Evolutionary conservation across 148 eudicot species (phyloP).

Genomic region (Hydrangea macrophylla): DNA sequence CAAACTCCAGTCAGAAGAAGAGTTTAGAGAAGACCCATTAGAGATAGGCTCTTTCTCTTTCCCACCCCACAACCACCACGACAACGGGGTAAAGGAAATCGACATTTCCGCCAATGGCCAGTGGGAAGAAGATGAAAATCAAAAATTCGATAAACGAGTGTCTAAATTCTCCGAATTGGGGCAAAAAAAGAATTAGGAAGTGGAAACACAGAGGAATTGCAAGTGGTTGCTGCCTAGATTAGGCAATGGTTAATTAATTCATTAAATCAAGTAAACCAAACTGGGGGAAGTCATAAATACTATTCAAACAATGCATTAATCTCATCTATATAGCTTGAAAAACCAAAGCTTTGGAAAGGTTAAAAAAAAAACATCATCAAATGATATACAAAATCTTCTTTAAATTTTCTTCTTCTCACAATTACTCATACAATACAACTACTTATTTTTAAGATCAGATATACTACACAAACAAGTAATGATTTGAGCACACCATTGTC

Average conservation of each 20-base stretch:
- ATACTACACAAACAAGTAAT: not conserved
- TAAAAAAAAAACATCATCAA: not conserved
- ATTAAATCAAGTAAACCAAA: not conserved
- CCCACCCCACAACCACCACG: slow-evolving; percentile 54
- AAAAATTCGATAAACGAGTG: not conserved
- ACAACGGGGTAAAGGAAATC: slow-evolving; percentile 42
- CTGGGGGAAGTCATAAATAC: not conserved
- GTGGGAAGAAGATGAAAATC: not conserved
- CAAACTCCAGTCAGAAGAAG: slow-evolving; percentile 42
- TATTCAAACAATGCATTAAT: no score
- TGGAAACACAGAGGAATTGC: not conserved
- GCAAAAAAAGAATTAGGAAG: not conserved
- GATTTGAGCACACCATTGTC: not conserved
- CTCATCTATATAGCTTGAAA: not conserved
- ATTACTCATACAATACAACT: not conserved
- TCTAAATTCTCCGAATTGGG: slow-evolving; percentile 8
- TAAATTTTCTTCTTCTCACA: not conserved
- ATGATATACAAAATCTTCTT: no score
- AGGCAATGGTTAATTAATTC: not conserved
- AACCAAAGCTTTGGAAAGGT: not conserved
- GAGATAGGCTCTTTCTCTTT: slow-evolving; percentile 40
- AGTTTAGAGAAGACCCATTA: slow-evolving; percentile 41
- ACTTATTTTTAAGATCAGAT: not conserved
- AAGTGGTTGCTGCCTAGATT: slow-evolving; percentile 15
- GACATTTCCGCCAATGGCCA: slow-evolving; percentile 37